Conservation (phyloP, 441 rosid genomes). For the Pelargonium australe region DNA sequence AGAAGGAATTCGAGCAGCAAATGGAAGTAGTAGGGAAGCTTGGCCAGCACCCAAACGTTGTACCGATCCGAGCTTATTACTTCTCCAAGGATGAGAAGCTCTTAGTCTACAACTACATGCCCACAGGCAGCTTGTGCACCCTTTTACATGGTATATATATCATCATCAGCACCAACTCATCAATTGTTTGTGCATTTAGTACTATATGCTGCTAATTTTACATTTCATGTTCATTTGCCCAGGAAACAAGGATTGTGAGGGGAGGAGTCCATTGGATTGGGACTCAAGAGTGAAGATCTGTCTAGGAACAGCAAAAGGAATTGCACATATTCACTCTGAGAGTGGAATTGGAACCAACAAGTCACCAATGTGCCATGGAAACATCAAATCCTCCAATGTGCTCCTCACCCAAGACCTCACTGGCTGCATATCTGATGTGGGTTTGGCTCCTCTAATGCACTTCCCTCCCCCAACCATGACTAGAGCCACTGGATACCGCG, state of each 20-base stretch:
- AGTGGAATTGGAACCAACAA: slow-evolving; percentile 32
- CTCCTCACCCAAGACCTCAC: slow-evolving; percentile 47
- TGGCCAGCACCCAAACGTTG: slow-evolving; percentile 45
- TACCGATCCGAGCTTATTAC: slow-evolving; percentile 42
- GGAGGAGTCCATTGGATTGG: slow-evolving; percentile 45
- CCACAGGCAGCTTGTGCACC: slow-evolving; percentile 49
- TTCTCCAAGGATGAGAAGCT: slow-evolving; percentile 54
- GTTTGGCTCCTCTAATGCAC: slow-evolving; percentile 42
- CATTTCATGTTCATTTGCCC: neutral
- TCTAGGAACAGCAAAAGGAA: slow-evolving; percentile 43
- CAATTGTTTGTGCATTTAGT: neutral
- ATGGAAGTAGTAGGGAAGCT: slow-evolving; percentile 39
- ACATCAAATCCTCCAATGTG: slow-evolving; percentile 61
- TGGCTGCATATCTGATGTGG: slow-evolving; percentile 50
- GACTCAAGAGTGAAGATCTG: slow-evolving; percentile 50
- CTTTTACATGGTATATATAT: slow-evolving; percentile 41
- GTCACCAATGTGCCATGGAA: slow-evolving; percentile 33
- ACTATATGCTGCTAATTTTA: slow-evolving; percentile 1
- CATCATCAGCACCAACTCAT: neutral
- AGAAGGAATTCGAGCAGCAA: slow-evolving; percentile 56
- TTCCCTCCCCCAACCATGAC: slow-evolving; percentile 36
- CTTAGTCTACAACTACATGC: slow-evolving; percentile 46
- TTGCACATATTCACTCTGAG: slow-evolving; percentile 42
- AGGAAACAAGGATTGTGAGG: slow-evolving; percentile 35
- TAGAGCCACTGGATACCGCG: slow-evolving; percentile 46